phyloP scores from a whole-genome alignment of 163 green algal species.

The Botryococcus braunii region DNA sequence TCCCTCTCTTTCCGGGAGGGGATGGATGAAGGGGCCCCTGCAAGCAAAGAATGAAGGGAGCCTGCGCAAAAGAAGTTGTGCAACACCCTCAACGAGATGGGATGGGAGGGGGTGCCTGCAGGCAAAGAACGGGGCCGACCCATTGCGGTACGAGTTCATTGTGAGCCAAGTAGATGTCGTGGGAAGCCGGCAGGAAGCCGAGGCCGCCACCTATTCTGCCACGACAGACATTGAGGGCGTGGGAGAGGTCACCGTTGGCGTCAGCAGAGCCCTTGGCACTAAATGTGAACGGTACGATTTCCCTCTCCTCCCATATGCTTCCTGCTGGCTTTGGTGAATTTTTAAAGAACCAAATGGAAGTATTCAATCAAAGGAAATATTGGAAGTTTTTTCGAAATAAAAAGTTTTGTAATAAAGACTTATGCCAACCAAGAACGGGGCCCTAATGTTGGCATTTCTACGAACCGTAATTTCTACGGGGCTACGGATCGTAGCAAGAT shows the following conservation, averaged over 20 bases:
- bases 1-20: no score
- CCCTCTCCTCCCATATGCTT: neutral
- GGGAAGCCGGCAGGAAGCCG: conserved; percentile 1
- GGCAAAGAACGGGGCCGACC: conserved; percentile 66
- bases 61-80: no score
- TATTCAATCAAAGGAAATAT: neutral
- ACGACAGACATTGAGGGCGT: conserved; percentile 31
- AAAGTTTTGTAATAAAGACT: neutral
- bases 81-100: no score
- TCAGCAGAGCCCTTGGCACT: conserved; percentile 57
- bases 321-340: neutral
- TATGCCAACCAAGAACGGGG: no score
- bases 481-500: no score
- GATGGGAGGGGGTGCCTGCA: no score
- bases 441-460: no score
- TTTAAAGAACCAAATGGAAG: neutral
- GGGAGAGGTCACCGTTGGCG: conserved; percentile 60
- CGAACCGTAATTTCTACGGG: no score
- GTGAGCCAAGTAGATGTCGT: conserved; percentile 56
- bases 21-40: no score
- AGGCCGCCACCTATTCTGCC: conserved; percentile 24
- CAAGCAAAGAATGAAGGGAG: no score
- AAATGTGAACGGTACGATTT: conserved; percentile 79
- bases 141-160: conserved; percentile 84
- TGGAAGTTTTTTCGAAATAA: neutral